Conservation (phyloP, 2,329 filamentous ascomycete genomes). For the Beauveria australis region DNA sequence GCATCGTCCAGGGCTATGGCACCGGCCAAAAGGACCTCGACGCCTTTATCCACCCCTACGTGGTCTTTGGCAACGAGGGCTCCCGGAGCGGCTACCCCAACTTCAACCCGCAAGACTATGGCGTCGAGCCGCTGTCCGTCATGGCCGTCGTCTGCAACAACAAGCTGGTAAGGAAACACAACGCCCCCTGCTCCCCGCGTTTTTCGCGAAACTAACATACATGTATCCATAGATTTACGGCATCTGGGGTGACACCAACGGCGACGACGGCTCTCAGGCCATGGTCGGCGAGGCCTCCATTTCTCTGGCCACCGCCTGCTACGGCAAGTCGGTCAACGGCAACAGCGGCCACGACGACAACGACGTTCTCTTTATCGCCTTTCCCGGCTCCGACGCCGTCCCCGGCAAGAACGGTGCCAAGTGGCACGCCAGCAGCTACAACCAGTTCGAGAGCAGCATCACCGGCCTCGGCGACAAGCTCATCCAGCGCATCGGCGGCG, state of each 20-base stretch:
- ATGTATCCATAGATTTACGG: conserved; percentile 30
- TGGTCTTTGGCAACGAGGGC: conserved; percentile 39
- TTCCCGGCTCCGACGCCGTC: conserved; percentile 47
- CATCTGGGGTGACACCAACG: conserved; percentile 55
- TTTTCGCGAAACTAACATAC: conserved; percentile 21
- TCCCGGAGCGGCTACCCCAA: conserved; percentile 18
- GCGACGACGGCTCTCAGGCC: conserved; percentile 37
- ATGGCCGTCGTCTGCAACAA: conserved; percentile 42
- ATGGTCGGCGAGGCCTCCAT: conserved; percentile 50
- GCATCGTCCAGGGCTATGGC: conserved; percentile 29
- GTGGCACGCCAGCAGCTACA: conserved; percentile 43
- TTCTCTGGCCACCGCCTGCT: conserved; percentile 50
- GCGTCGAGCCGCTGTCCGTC: conserved; percentile 37
- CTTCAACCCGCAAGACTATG: conserved; percentile 28
- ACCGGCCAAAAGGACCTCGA: conserved; percentile 29
- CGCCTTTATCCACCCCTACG: conserved; percentile 37
- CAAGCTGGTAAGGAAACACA: conserved; percentile 21
- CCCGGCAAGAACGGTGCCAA: conserved; percentile 44
- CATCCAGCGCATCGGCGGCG: conserved; percentile 26
- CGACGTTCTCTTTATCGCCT: conserved; percentile 56
- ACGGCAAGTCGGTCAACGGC: conserved; percentile 42
- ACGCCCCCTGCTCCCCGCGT: no score
- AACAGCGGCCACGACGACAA: conserved; percentile 46
- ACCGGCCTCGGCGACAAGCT: conserved; percentile 41
- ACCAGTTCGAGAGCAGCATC: conserved; percentile 47